Evolutionary conservation across 2,329 filamentous ascomycete genomes (phyloP).

Genomic region (Claviceps fusiformis): DNA sequence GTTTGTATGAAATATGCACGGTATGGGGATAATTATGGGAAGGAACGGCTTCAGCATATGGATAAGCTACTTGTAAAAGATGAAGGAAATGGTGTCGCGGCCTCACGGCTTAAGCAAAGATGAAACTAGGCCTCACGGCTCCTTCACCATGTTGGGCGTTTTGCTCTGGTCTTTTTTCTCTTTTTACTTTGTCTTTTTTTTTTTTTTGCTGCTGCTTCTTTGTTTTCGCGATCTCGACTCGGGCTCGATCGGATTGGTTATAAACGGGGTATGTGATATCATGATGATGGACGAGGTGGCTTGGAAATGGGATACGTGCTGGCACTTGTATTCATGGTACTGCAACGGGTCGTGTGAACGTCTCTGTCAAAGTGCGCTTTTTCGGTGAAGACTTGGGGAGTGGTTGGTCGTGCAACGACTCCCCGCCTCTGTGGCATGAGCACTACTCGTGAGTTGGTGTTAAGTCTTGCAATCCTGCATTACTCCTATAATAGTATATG

Average conservation of each 20-base stretch:
- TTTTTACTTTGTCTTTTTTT: background rate
- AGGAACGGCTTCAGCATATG: background rate
- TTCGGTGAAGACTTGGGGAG: background rate
- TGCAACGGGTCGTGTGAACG: background rate
- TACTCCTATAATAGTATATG: too few relatives aligned
- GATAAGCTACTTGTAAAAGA: constrained; percentile 4
- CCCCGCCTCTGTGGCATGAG: too few relatives aligned
- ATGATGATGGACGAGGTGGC: background rate
- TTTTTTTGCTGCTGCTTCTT: background rate
- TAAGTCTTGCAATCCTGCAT: too few relatives aligned
- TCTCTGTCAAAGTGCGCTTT: background rate
- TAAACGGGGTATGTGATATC: background rate
- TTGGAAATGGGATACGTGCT: background rate
- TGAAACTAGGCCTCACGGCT: constrained; percentile 18
- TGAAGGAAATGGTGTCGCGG: constrained; percentile 8
- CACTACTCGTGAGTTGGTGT: too few relatives aligned
- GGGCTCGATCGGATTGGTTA: background rate
- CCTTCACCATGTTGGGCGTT: constrained; percentile 7
- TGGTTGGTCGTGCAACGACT: background rate
- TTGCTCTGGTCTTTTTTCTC: background rate
- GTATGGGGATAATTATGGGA: background rate
- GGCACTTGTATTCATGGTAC: background rate
- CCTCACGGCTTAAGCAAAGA: constrained; percentile 18
- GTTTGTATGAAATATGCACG: background rate
- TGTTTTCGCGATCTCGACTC: background rate